Conservation (phyloP, 805 yeast species). For the Cyberlindnera japonica region DNA sequence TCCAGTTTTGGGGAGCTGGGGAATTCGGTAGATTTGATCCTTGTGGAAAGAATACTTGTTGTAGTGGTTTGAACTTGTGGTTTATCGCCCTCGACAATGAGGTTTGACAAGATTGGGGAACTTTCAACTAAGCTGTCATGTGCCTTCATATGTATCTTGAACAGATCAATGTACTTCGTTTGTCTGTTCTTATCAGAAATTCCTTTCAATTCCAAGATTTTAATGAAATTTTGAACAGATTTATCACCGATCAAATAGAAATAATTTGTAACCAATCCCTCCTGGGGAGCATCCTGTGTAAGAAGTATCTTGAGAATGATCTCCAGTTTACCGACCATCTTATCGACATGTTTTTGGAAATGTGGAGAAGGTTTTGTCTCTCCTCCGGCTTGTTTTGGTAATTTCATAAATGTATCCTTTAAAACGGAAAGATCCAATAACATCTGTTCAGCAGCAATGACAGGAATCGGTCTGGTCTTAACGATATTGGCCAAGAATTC, state of each 20-base stretch:
- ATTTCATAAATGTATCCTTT: constrained; percentile 44
- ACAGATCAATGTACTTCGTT: constrained; percentile 23
- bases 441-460: constrained; percentile 75
- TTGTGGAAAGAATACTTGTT: constrained; percentile 9
- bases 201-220: constrained; percentile 63
- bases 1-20: constrained; percentile 28
- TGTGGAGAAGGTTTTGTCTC: constrained; percentile 24
- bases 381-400: constrained; percentile 21
- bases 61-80: constrained; percentile 8
- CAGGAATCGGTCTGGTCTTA: constrained; percentile 63
- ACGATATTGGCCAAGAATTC: constrained; percentile 57
- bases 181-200: constrained; percentile 29
- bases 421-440: constrained; percentile 66
- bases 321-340: constrained; percentile 46
- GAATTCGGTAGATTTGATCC: constrained; percentile 19
- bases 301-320: constrained; percentile 64
- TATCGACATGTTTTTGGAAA: constrained; percentile 42
- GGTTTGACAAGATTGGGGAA: constrained; percentile 26
- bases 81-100: constrained; percentile 14
- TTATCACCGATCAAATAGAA: constrained; percentile 64
- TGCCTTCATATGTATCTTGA: constrained; percentile 25
- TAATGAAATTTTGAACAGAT: constrained; percentile 57
- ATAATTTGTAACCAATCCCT: constrained; percentile 59
- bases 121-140: constrained; percentile 26
- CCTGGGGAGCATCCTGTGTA: constrained; percentile 63